These are phyloP conservation scores for Chrysoporthe deuterocubensis DNA, from an alignment of 2,329 filamentous ascomycete genomes.

Conservation along the genomic window DNA sequence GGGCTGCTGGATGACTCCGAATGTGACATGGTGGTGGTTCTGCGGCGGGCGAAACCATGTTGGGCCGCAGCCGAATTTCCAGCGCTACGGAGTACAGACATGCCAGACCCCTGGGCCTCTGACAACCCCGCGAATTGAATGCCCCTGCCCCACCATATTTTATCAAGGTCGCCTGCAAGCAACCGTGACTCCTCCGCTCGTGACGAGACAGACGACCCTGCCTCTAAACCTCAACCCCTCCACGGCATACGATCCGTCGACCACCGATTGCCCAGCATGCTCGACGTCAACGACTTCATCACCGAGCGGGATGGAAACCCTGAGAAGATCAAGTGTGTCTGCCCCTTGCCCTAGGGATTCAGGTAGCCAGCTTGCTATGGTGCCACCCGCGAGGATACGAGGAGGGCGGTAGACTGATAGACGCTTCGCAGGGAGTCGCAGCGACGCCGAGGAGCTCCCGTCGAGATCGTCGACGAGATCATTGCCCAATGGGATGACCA, in stretches of 20 bases:
- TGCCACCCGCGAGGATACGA: background rate
- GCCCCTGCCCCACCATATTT: conserved; percentile 22
- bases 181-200: conserved; percentile 12
- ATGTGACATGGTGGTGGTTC: background rate
- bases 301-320: conserved; percentile 88
- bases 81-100: background rate
- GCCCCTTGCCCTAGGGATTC: background rate
- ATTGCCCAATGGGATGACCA: conserved; percentile 87
- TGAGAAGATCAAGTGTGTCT: conserved; percentile 66
- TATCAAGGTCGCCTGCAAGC: conserved; percentile 8
- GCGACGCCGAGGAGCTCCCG: conserved; percentile 76
- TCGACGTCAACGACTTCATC: conserved; percentile 80
- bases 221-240: background rate
- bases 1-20: background rate
- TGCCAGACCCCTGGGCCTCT: background rate
- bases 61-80: background rate
- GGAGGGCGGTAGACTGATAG: conserved; percentile 4
- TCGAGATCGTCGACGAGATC: conserved; percentile 87
- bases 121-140: conserved; percentile 1
- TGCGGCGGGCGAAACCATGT: background rate
- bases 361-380: conserved; percentile 1
- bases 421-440: conserved; percentile 73
- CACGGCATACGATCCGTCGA: conserved; percentile 1
- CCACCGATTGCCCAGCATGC: conserved; percentile 54
- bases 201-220: conserved; percentile 6